Base-by-base conservation (phyloP, 768 basidiomycete genomes). In the Auriscalpium microsporum region DNA sequence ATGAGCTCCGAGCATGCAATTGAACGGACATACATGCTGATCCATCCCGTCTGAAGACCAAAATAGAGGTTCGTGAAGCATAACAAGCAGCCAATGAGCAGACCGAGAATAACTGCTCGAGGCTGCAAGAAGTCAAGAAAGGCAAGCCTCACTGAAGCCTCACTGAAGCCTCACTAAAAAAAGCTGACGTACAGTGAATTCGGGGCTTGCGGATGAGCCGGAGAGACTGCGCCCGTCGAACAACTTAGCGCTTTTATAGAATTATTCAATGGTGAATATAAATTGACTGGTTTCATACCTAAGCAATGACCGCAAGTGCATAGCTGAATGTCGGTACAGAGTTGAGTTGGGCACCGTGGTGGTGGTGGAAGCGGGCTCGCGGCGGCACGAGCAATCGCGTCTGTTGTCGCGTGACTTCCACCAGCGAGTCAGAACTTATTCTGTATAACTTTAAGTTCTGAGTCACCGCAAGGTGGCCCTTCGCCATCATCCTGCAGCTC, bases 51-150 rank as follows among this genome's bases (percentile, higher is more conserved):
- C 69, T 92, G 89, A 4, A 94, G 76, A 9, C 90, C 90, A 58
- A 91, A 82, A 64, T 87, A 91, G 50, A 94, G 75, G 67, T 97
- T 97, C 33, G 94, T 96, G 68, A 94, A 92, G 69, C 91, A 94
- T 59, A 96, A 76, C 35, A 94, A 70, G 60, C 87, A 87, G 19
- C 94, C 93, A 54, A 95, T 93, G 11, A 81, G 71, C 21, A 96
- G 78, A 1, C 94, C 94, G 8, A 90, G 75, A 21, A 79, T 47
- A 2, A 94, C 84, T 1, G 94, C 91, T 23, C 69, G 63, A 38
- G 61, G 47, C 70, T 71, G 48, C 3, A 2, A 38, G 44, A 19
- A 14, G 0, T 16, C 17, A 48, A 28, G 47, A 36, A 46, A 19
- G 35, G 35, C n/a, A 3, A n/a, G 16, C 28, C 37, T 35, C 14